phyloP scores from a whole-genome alignment of 306 rosid genomes.

The Glycine soja region DNA sequence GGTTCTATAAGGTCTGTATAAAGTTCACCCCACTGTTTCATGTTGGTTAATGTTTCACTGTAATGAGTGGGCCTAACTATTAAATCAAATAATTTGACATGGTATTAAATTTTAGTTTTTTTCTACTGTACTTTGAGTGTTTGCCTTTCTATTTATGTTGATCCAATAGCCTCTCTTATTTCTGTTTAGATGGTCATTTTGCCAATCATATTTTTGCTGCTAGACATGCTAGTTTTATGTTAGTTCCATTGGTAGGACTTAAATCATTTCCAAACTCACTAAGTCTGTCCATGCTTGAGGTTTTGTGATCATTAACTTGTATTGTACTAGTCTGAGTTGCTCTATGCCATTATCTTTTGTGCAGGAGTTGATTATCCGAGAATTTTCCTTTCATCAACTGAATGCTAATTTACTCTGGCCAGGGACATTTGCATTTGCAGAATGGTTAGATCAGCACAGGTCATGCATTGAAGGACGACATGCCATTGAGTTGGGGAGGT shows the following conservation, averaged over 20 bases:
- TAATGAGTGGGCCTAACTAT: too few relatives aligned
- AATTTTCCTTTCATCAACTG: conserved; percentile 88
- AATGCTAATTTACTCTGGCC: conserved; percentile 98
- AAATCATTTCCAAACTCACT: background rate
- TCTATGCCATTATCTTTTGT: conserved; percentile 30
- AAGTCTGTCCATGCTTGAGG: conserved; percentile 10
- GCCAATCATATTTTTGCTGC: background rate
- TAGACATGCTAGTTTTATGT: conserved; percentile 13
- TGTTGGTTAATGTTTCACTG: too few relatives aligned
- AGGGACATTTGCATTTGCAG: conserved; percentile 88
- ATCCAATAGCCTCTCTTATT: too few relatives aligned
- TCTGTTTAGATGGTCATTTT: conserved; percentile 12
- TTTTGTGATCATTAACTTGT: conserved; percentile 25
- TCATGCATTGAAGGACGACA: conserved; percentile 71
- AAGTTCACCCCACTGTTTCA: too few relatives aligned
- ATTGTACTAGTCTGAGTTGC: conserved; percentile 34
- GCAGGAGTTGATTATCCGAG: conserved; percentile 81
- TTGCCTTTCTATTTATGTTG: too few relatives aligned
- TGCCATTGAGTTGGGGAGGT: conserved; percentile 95
- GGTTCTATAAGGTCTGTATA: too few relatives aligned
- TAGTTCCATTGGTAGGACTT: conserved; percentile 2
- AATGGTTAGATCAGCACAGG: conserved; percentile 75
- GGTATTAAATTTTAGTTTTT: too few relatives aligned
- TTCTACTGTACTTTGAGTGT: too few relatives aligned
- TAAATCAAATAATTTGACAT: too few relatives aligned